Percentiles rank a stretch among this genome's conserved stretches.
Evolutionary conservation across 192 early-diverging fungal genomes (phyloP).

Genomic region (Podila clonocystis): DNA sequence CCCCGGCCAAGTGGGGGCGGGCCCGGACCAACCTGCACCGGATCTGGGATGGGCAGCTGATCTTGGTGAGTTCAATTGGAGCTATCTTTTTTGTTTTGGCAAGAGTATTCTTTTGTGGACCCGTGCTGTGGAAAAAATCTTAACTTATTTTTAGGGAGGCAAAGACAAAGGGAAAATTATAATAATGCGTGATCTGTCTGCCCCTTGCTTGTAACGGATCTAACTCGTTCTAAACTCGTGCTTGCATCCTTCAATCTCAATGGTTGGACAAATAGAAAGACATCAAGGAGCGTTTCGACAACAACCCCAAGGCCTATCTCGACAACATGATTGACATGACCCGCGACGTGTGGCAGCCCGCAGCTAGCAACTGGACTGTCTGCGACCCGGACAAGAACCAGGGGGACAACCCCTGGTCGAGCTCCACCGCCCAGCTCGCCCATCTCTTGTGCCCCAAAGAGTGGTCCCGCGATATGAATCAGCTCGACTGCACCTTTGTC

Average conservation of each 20-base stretch:
- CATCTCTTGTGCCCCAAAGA: conserved; percentile 41
- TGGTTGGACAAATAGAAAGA: conserved; percentile 27
- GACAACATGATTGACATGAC: conserved; percentile 47
- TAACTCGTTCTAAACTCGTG: not conserved
- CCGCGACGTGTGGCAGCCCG: conserved; percentile 23
- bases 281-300: conserved; percentile 44
- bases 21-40: conserved; percentile 44
- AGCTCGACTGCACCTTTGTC: conserved; percentile 41
- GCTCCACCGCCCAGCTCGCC: conserved; percentile 7
- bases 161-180: too few relatives aligned
- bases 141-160: too few relatives aligned
- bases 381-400: conserved; percentile 32
- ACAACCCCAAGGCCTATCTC: conserved; percentile 47
- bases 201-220: not conserved
- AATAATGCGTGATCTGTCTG: not conserved
- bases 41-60: conserved; percentile 52
- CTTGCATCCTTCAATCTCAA: not conserved
- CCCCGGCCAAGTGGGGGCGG: conserved; percentile 37
- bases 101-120: not conserved
- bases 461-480: conserved; percentile 46
- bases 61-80: conserved; percentile 29
- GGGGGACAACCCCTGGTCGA: conserved; percentile 34
- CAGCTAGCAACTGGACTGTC: conserved; percentile 33
- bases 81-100: not conserved
- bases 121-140: not conserved